A percentile compares a stretch with the other conserved stretches of the same genome.
Conservation (phyloP, 2,329 filamentous ascomycete species). For the Nothophoma quercina region DNA sequence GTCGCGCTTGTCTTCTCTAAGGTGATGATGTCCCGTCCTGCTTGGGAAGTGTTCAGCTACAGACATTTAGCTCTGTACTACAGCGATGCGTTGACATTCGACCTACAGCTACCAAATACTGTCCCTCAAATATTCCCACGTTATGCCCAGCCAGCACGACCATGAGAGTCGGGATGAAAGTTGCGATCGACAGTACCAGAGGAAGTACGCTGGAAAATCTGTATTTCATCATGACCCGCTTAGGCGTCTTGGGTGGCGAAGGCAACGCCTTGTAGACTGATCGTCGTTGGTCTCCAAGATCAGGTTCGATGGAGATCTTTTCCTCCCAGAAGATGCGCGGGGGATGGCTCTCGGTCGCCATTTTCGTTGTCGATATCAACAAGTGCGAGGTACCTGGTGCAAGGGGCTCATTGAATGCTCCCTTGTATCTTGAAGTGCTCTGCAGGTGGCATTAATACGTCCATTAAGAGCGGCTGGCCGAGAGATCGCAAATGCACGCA, state of each 20-base stretch:
- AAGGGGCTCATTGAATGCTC: neutral
- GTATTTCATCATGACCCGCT: conserved; percentile 28
- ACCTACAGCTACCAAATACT: conserved; percentile 32
- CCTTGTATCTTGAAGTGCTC: too few relatives aligned
- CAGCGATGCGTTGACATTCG: neutral
- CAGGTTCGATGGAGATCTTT: conserved; percentile 26
- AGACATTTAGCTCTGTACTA: conserved; percentile 1
- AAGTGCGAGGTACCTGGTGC: neutral
- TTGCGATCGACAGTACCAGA: conserved; percentile 18
- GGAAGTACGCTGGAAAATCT: conserved; percentile 30
- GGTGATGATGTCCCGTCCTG: conserved; percentile 25
- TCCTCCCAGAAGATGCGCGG: conserved; percentile 14
- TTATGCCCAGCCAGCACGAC: conserved; percentile 27
- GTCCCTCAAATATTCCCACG: conserved; percentile 17
- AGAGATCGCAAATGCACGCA: neutral
- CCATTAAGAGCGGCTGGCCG: neutral
- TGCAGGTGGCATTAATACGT: neutral
- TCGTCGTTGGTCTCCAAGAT: conserved; percentile 31
- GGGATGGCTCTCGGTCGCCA: neutral
- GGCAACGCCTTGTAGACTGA: conserved; percentile 31
- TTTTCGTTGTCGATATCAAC: neutral
- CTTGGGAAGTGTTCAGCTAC: conserved; percentile 27
- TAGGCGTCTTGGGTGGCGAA: conserved; percentile 27
- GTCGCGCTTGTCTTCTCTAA: conserved; percentile 22
- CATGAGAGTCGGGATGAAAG: conserved; percentile 28